Base-by-base conservation (phyloP, 2,329 filamentous ascomycete genomes). In the Fusarium oxysporum region DNA sequence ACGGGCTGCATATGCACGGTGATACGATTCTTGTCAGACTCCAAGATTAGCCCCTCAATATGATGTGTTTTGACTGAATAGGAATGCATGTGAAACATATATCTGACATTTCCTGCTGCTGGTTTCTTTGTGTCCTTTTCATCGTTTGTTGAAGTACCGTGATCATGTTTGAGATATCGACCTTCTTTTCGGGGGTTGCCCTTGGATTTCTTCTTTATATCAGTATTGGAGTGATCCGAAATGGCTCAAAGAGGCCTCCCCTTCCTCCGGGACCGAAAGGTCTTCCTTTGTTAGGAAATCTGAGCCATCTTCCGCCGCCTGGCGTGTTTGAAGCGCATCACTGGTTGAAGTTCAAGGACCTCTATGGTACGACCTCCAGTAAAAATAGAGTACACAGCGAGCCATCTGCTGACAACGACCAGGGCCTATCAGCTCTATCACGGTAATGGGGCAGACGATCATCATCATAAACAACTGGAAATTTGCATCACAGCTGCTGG, bases 391-490 rank as follows among this genome's bases (percentile, higher is more conserved):
- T n/a, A 9, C 14, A 9, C 5, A 6, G 7, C 1, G 7, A 9
- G 5, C 4, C 45, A 32, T 6, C 10, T 48, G 7, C 45, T 48
- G 28, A 32, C 10, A 48, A 6, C 21, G 0, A 0, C 3, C 21
- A 32, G 45, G 45, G 1, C 7, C 79, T 4, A 73, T 79, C 3
- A 79, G 77, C 45, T 80, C 82, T 16, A 55, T 85, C 21, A 84
- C 79, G 0, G 78, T 83, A 3, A 65, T 85, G 33, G 84, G 84
- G 1, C 79, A 82, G 44, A 83, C 83, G 0, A 76, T 85, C 8
- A 71, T 86, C 14, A 76, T 86, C 21, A 68, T 86, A 11, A 83
- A 85, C 61, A 83, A 83, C 47, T 54, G 71, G 5, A 65, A 78
- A 1, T 64, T 82, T 0, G 83, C 82, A 0, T 68, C 79, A 8